Evolutionary conservation across 345 rosid genomes (phyloP), one percentile per base, ranked within the genome.

Genomic region (Microthlaspi erraticum): DNA sequence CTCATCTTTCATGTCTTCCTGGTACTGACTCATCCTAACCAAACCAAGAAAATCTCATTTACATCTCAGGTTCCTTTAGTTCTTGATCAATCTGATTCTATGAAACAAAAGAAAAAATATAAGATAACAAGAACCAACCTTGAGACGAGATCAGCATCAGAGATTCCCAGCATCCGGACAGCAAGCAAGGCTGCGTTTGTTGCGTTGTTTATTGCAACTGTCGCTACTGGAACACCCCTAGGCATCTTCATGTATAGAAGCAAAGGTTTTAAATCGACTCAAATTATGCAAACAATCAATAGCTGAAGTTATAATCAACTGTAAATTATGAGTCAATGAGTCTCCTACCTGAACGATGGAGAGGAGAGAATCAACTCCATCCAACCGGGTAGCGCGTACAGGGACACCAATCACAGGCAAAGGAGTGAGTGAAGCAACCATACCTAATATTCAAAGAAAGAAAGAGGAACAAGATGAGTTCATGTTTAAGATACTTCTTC

Each of bases 361-460:
- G 56, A 94, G 75, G 66, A 91, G 93, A 0, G 99, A 94, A 87
- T 94, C 96, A 62, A 91, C 79, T 70, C 98, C 97, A 77, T 89
- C 96, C 80, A 91, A 75, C 18, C 85, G 81, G 19, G 99, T 84
- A 57, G 87, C 88, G 5, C 97, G 93, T 46, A 94, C 95, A 16
- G 96, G 97, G 32, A 91, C 97, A 45, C 97, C 97, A 52, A 93
- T 85, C 68, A 93, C 96, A 1, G 96, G 99, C 57, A 89, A 74
- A 16, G 97, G 96, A 77, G 99, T 91, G 57, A 87, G 85, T 59
- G 99, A 87, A 74, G 98, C 96, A 38, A 91, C 93, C 98, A 91
- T 94, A 52, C 99, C 97, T 93, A 78, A 31, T 64, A 9, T 52
- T 67, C 42, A 68, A 72, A 56, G 36, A 19, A 43, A 59, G 48